A percentile compares a stretch with the other conserved stretches of the same genome.
These are phyloP conservation scores for Bremia lactucae DNA, from an alignment of 352 stramenopile genomes.

Conservation along the genomic window DNA sequence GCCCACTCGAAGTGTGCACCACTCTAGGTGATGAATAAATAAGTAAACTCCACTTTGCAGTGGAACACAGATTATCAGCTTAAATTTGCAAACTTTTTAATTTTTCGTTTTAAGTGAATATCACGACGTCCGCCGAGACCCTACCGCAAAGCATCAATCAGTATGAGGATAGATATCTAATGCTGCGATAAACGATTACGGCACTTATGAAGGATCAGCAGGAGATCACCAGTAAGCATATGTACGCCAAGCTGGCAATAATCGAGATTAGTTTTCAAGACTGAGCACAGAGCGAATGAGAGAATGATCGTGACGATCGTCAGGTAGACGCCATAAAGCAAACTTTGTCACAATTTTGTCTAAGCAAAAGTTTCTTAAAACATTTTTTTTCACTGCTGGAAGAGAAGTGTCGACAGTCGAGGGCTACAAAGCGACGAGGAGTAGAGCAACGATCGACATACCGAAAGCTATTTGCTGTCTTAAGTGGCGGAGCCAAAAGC, in stretches of 20 bases:
- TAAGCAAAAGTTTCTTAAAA: no score
- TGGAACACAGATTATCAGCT: no score
- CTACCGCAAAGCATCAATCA: no score
- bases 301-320: conserved; percentile 50
- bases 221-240: conserved; percentile 82
- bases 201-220: conserved; percentile 86
- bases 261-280: conserved; percentile 84
- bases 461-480: conserved; percentile 9
- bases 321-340: conserved; percentile 22
- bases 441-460: neutral
- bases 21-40: no score
- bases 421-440: conserved; percentile 19
- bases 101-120: no score
- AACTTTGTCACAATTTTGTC: no score
- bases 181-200: conserved; percentile 75
- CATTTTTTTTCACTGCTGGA: no score
- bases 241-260: conserved; percentile 85
- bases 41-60: no score
- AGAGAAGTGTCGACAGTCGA: conserved; percentile 17
- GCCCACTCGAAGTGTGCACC: no score
- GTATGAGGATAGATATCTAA: conserved; percentile 81
- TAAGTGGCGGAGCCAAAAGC: conserved; percentile 6
- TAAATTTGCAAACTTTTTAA: no score
- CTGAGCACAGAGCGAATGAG: conserved; percentile 29
- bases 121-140: no score